Evolutionary conservation across 2,329 filamentous ascomycete genomes (phyloP).

Genomic region (Diaporthe sp.): DNA sequence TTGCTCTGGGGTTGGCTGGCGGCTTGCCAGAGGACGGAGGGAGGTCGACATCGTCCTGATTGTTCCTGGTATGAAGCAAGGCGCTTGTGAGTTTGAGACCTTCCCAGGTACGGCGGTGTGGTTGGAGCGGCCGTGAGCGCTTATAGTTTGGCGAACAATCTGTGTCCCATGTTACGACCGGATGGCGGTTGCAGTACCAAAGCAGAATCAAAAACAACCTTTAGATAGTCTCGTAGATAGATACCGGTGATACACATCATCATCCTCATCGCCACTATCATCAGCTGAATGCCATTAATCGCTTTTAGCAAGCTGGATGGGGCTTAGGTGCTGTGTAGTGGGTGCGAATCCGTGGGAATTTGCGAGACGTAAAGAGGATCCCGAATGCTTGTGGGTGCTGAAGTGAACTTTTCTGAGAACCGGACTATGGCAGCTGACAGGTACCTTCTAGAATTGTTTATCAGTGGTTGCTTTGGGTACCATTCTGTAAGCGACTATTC

Average conservation of each 20-base stretch:
- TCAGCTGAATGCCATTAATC: conserved; percentile 1
- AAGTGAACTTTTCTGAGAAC: neutral
- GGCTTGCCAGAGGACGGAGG: neutral
- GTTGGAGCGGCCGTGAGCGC: neutral
- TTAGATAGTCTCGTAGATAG: conserved; percentile 36
- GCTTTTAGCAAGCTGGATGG: neutral
- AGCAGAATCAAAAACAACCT: conserved; percentile 14
- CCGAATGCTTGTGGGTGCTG: neutral
- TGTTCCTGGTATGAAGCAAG: conserved; percentile 15
- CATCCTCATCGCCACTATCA: neutral
- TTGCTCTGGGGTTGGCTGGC: neutral
- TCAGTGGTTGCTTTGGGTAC: neutral
- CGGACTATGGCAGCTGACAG: neutral
- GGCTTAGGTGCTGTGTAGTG: neutral
- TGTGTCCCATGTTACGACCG: conserved; percentile 5
- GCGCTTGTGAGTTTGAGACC: conserved; percentile 10
- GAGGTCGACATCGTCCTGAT: neutral
- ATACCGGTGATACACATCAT: conserved; percentile 37
- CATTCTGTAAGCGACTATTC: neutral
- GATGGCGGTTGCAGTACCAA: neutral
- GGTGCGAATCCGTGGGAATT: neutral
- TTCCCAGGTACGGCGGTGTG: neutral
- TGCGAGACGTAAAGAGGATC: neutral
- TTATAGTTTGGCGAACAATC: conserved; percentile 20
- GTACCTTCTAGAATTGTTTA: no score